These are phyloP conservation scores for Sclerotinia trifoliorum DNA, from an alignment of 2,329 filamentous ascomycete species.

Conservation along the genomic window DNA sequence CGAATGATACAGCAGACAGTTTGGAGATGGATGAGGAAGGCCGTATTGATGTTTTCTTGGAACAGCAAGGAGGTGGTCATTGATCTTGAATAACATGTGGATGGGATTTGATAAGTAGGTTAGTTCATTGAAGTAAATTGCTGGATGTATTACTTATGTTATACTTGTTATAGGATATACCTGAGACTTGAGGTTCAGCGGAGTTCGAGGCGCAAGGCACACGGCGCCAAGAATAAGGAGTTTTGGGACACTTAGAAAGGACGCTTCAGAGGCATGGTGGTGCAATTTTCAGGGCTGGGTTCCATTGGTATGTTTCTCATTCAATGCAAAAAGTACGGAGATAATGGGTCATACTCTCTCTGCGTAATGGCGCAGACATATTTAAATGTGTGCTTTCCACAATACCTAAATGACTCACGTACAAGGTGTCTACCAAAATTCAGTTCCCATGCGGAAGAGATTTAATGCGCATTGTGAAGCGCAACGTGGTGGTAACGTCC, in stretches of 20 bases:
- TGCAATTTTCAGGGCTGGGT: neutral
- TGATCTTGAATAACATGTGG: neutral
- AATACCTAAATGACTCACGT: no score
- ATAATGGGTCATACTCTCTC: neutral
- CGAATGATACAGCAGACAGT: neutral
- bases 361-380: neutral
- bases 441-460: neutral
- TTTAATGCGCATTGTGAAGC: no score
- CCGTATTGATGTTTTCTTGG: slow-evolving; percentile 8
- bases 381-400: neutral
- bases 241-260: neutral
- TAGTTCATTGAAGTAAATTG: neutral
- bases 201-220: neutral
- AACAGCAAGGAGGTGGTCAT: slow-evolving; percentile 1
- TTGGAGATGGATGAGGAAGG: slow-evolving; percentile 7
- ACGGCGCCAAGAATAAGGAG: neutral
- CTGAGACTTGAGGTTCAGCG: neutral
- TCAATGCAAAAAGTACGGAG: neutral
- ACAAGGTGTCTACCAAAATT: neutral
- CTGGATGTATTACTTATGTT: neutral
- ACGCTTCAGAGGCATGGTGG: neutral
- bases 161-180: neutral
- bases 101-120: neutral
- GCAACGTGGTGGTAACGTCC: neutral
- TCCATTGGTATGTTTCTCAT: neutral